Base-by-base conservation (phyloP, 352 stramenopile genomes). In the Albugo candida region DNA sequence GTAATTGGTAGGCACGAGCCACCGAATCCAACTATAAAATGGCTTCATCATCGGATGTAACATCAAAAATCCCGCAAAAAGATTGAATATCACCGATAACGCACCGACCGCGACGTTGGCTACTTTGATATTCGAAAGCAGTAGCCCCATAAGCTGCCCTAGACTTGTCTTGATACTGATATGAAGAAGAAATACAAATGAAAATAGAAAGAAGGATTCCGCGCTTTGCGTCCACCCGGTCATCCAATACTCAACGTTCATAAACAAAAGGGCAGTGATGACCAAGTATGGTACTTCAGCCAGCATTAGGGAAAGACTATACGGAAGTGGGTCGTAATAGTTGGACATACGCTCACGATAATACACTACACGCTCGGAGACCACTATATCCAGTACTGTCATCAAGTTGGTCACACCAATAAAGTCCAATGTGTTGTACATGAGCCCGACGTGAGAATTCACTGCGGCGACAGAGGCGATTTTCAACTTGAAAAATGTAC, bases 91-190 rank as follows among this genome's bases (percentile, higher is more conserved):
- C 42, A 61, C 76, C 21, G 72, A 84, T 1, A 84, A 18, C 0
- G 72, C 72, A 31, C 72, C 69, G 21, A 84, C 67, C 2, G 72
- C 72, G 6, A 84, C 72, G 46, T 81, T 84, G 16, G 69, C 72
- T 48, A 84, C 72, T 64, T 84, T 84, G 43, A 65, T 55, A 53
- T 81, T 83, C 6, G 71, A 70, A 59, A 61, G 78, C 51, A 83
- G 47, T 18, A 61, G 69, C 16, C 67, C 64, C 72, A 84, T 84
- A 64, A 67, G 82, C 53, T 84, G 72, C 1, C 72, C 71, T 11
- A 78, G 47, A 45, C 73, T 81, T 42, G 69, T 81, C 41, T 67
- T 78, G 0, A 53, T 59, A 14, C 66, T 74, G 6, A 67, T 78
- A 59, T 78, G 78, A 11, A 78, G 42, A 64, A 64, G 77, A 47